Evolutionary conservation across 768 basidiomycete genomes (phyloP).

Genomic region (Lactarius sp.): DNA sequence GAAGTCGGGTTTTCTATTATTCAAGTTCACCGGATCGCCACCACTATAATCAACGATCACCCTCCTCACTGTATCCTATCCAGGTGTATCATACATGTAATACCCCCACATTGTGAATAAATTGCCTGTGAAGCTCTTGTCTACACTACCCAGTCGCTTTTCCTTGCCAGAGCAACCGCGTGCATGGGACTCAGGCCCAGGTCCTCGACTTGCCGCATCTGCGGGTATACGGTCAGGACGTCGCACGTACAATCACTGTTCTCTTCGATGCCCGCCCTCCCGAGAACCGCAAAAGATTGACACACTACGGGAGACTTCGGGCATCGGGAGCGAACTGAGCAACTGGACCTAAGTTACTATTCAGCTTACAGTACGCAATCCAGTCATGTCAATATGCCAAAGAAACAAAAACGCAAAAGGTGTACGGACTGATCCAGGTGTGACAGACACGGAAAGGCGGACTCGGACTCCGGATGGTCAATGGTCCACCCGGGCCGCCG

Average conservation of each 20-base stretch:
- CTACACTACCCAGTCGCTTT: too few species aligned
- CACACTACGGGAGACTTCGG: not conserved
- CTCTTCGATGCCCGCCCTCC: not conserved
- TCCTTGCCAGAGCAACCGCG: too few species aligned
- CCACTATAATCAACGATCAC: not conserved
- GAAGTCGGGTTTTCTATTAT: not conserved
- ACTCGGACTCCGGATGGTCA: too few species aligned
- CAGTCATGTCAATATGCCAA: not conserved
- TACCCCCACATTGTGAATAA: not conserved
- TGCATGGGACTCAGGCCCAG: too few species aligned
- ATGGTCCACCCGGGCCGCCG: too few species aligned
- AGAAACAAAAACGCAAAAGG: not conserved
- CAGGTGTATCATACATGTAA: not conserved
- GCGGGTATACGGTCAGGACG: too few species aligned
- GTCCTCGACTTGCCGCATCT: too few species aligned
- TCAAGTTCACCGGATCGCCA: too few species aligned
- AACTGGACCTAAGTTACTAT: not conserved
- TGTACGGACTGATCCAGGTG: not conserved
- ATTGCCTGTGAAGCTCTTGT: too few species aligned
- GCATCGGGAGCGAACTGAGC: not conserved
- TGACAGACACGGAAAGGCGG: not conserved
- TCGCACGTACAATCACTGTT: not conserved
- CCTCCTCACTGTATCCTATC: not conserved
- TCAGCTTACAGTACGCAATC: too few species aligned
- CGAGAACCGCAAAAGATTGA: not conserved